Evolutionary conservation across 164 flowering plant genomes (phyloP), one percentile per base, ranked within the genome.

Genomic region (Macadamia tetraphylla): DNA sequence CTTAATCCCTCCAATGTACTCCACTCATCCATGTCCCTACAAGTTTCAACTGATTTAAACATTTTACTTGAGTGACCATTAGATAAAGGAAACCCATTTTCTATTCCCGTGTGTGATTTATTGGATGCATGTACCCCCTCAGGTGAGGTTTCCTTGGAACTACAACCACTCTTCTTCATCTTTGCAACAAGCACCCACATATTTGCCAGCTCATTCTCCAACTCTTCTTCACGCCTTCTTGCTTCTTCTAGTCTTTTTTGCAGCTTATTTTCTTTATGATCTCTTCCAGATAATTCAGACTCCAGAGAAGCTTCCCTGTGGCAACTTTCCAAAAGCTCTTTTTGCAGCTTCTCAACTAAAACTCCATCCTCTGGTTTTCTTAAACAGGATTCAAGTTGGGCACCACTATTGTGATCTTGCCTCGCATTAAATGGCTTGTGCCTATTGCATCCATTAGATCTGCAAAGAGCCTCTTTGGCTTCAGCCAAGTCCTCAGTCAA

Each of bases 181-280:
- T 86, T 85, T 29, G 96, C 86, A 63, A 88, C 74, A 51, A 87
- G 86, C 56, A 81, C 81, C 94, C 94, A 88, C 94, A 88, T 86
- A 72, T 85, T 86, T 35, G 90, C 89, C 31, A 91, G 86, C 76
- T 91, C 96, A 76, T 81, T 85, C 70, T 90, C 96, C 67, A 92
- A 63, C 35, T 81, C 80, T 67, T 74, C 84, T 71, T 88, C 94
- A n/a, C 58, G 88, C 63, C 63, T 75, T 72, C 82, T 87, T 65
- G 86, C 84, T 68, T 84, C 90, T 43, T 85, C 85, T 59, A 87
- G 77, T 70, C 73, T 79, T 70, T 61, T 79, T 67, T 69, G 74
- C n/a, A 86, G 75, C 66, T 86, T 94, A 62, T 52, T 70, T 78
- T 83, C 89, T 64, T 71, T 69, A 44, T 77, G 68, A 58, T 81